These are phyloP conservation scores for Colletotrichum sp. DNA, from an alignment of 2,329 filamentous ascomycete species.

Conservation along the genomic window DNA sequence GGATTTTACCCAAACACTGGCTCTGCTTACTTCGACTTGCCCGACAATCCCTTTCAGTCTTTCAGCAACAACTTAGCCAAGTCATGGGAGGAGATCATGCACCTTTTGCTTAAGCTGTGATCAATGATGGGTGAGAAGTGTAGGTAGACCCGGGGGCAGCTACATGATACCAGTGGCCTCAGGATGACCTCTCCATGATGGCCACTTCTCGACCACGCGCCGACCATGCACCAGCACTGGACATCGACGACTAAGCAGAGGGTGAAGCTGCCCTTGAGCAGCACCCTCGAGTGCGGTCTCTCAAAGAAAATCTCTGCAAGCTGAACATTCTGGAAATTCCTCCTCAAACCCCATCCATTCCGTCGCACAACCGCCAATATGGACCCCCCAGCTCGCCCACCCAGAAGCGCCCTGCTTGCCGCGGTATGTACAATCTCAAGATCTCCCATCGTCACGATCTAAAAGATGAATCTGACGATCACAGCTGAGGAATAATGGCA, in stretches of 20 bases:
- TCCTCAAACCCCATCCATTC: fast-evolving
- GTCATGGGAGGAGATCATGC: not conserved
- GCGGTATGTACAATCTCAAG: too few relatives aligned
- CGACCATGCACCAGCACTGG: not conserved
- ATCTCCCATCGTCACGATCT: too few relatives aligned
- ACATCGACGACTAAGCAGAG: not conserved
- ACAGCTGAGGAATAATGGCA: not conserved
- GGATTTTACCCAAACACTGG: fast-evolving
- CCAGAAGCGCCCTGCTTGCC: too few relatives aligned
- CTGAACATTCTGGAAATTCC: not conserved
- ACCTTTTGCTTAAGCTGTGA: not conserved
- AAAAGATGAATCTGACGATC: too few relatives aligned
- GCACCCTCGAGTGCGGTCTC: not conserved
- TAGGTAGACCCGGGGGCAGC: fast-evolving
- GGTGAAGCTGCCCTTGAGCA: not conserved
- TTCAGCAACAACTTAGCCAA: not conserved
- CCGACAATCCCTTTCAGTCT: not conserved
- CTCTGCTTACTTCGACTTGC: fast-evolving
- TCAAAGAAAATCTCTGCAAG: not conserved
- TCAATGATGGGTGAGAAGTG: not conserved
- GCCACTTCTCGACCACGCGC: not conserved
- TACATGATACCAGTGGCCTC: not conserved
- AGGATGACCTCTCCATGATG: not conserved
- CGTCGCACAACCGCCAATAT: fast-evolving
- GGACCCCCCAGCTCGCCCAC: too few relatives aligned